phyloP scores from a whole-genome alignment of 2,329 filamentous ascomycete species.

The Paraconiothyrium sp. region DNA sequence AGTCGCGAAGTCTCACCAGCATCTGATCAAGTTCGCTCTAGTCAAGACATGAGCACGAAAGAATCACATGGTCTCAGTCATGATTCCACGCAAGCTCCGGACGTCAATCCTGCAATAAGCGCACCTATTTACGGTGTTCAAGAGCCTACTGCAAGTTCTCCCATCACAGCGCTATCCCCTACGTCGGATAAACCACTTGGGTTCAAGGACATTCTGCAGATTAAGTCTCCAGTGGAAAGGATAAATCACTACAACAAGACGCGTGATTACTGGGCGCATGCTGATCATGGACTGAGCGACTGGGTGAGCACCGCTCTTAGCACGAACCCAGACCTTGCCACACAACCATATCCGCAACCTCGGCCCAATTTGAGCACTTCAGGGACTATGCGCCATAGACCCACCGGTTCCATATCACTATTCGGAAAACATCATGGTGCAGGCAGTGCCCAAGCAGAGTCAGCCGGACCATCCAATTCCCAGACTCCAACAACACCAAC shows the following conservation, averaged over 20 bases:
- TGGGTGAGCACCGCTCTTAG: constrained; percentile 64
- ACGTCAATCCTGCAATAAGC: constrained; percentile 16
- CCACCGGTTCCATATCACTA: constrained; percentile 46
- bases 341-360: constrained; percentile 30
- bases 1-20: constrained; percentile 31
- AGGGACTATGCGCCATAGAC: constrained; percentile 44
- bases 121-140: constrained; percentile 16
- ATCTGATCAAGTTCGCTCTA: constrained; percentile 18
- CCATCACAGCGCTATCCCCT: constrained; percentile 33
- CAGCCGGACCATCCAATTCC: constrained; percentile 32
- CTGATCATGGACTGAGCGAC: constrained; percentile 77
- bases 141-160: constrained; percentile 32
- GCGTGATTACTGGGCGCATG: constrained; percentile 72
- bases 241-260: constrained; percentile 79
- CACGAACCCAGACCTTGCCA: constrained; percentile 62
- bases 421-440: constrained; percentile 47
- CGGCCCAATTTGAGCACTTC: constrained; percentile 45
- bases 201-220: constrained; percentile 80
- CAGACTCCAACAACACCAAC: constrained; percentile 40
- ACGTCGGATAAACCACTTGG: constrained; percentile 54
- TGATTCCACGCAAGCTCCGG: constrained; percentile 27
- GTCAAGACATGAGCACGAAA: constrained; percentile 14
- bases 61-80: background rate
- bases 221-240: constrained; percentile 72
- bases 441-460: constrained; percentile 31